Percentiles rank a stretch among this genome's conserved stretches.
Conservation (phyloP, 1,284 basidiomycete genomes). For the Ceratobasidium papillatum region DNA sequence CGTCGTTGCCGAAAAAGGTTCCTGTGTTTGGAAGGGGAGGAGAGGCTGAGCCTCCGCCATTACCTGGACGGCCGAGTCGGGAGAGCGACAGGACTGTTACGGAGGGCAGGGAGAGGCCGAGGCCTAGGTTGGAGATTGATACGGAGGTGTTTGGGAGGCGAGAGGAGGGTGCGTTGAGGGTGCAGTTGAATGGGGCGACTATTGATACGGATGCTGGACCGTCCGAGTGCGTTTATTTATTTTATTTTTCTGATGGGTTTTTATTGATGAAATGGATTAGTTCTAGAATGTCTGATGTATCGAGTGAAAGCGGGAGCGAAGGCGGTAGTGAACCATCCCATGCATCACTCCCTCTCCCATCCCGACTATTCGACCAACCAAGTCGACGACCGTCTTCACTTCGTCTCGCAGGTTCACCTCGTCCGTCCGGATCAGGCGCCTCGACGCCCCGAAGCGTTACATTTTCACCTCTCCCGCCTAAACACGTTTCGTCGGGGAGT, state of each 20-base stretch:
- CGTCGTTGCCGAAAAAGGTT: slow-evolving; percentile 35
- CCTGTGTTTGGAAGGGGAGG: slow-evolving; percentile 19
- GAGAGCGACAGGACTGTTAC: neutral
- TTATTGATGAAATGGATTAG: neutral
- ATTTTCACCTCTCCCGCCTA: slow-evolving; percentile 34
- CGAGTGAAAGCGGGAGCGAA: slow-evolving; percentile 12
- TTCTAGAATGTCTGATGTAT: neutral
- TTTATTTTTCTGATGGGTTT: neutral
- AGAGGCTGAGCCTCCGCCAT: slow-evolving; percentile 12
- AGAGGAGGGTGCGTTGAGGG: slow-evolving; percentile 1
- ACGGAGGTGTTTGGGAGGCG: neutral
- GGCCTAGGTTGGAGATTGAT: neutral
- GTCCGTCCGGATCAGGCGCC: slow-evolving; percentile 26
- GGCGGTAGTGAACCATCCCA: slow-evolving; percentile 17
- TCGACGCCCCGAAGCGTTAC: slow-evolving; percentile 27
- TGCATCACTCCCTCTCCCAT: slow-evolving; percentile 19
- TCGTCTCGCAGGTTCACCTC: neutral
- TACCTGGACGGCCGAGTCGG: neutral
- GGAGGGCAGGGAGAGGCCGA: neutral
- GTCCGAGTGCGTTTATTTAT: slow-evolving; percentile 1
- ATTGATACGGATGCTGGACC: slow-evolving; percentile 27
- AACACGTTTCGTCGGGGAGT: slow-evolving; percentile 30
- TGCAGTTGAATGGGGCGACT: slow-evolving; percentile 14
- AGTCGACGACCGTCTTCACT: slow-evolving; percentile 10
- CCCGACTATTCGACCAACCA: slow-evolving; percentile 13